Evolutionary conservation across 2,329 filamentous ascomycete genomes (phyloP).

Genomic region (Fusarium sp.): DNA sequence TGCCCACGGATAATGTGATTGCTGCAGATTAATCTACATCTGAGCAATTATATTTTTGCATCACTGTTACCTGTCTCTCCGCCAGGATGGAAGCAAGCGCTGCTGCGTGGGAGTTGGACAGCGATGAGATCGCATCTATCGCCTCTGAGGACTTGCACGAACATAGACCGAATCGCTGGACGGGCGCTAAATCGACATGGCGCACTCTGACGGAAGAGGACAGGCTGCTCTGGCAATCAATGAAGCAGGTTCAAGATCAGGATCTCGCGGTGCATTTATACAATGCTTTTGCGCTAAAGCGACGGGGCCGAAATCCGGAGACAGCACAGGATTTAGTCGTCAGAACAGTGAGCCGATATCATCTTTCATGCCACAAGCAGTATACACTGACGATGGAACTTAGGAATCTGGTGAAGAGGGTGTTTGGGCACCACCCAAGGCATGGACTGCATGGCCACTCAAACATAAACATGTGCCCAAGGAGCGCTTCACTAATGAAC

Average conservation of each 20-base stretch:
- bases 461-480: slow-evolving; percentile 68
- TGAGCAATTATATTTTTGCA: neutral
- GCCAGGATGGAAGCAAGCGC: slow-evolving; percentile 36
- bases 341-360: slow-evolving; percentile 39
- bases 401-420: slow-evolving; percentile 45
- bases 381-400: neutral
- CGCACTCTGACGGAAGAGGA: slow-evolving; percentile 68
- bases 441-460: slow-evolving; percentile 90
- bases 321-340: slow-evolving; percentile 43
- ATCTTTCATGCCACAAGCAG: neutral
- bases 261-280: slow-evolving; percentile 83
- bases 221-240: slow-evolving; percentile 67
- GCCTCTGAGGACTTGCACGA: slow-evolving; percentile 58
- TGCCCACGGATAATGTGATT: neutral
- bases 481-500: slow-evolving; percentile 59
- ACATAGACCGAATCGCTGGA: slow-evolving; percentile 75
- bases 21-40: neutral
- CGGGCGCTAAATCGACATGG: slow-evolving; percentile 76
- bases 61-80: neutral
- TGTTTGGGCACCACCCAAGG: slow-evolving; percentile 62
- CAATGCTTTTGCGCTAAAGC: slow-evolving; percentile 76
- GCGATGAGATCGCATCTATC: slow-evolving; percentile 57
- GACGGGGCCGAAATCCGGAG: slow-evolving; percentile 38
- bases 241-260: slow-evolving; percentile 69
- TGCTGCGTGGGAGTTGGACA: slow-evolving; percentile 55